Base-by-base conservation (phyloP, 768 basidiomycete genomes). In the Dacryopinax primogenitus region DNA sequence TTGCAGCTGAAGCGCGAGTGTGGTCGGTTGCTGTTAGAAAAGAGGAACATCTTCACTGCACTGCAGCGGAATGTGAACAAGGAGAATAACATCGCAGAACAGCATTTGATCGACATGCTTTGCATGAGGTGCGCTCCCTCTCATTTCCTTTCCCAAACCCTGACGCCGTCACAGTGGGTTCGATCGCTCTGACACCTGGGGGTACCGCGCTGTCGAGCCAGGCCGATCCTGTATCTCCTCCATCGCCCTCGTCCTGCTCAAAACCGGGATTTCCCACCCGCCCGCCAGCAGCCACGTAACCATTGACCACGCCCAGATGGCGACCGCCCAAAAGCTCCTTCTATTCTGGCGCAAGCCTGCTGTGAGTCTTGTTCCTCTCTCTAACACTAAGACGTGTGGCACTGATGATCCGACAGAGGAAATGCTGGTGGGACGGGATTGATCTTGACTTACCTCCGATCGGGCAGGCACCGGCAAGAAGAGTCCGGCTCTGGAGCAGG, bases 351-450 rank as follows among this genome's bases (percentile, higher is more conserved):
- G 96, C 74, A 99, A 99, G 75, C 96, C 96, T 45, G 96, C 96
- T n/a, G 95, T 96, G 76, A 69, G 92, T 84, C 18, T 36, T 67
- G 68, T 21, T 64, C 65, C 16, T 65, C n/a, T 44, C 23, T 62
- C 62, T 62, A 30, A 45, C 26, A 63, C 44, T 44, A 68, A 62
- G 67, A 65, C 21, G 11, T 15, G 65, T 62, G 32, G 21, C 58
- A 23, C 32, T 67, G 66, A n/a, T 58, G 35, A 30, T 34, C 23
- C 35, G n/a, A 15, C 69, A 97, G 94, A 82, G 96, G 41, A 98
- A 99, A 78, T 98, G 95, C 77, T 99, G 96, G 96, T 99, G 96
- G 96, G 96, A 99, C 70, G 95, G 95, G 12, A 80, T 93, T 37
- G 92, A 95, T 69, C 85, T 95, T 21, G 90, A 96, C 64, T 73